Percentiles rank a stretch among this genome's conserved stretches.
Evolutionary conservation across 352 stramenopile genomes (phyloP).

Genomic region (Phytophthora megakarya): DNA sequence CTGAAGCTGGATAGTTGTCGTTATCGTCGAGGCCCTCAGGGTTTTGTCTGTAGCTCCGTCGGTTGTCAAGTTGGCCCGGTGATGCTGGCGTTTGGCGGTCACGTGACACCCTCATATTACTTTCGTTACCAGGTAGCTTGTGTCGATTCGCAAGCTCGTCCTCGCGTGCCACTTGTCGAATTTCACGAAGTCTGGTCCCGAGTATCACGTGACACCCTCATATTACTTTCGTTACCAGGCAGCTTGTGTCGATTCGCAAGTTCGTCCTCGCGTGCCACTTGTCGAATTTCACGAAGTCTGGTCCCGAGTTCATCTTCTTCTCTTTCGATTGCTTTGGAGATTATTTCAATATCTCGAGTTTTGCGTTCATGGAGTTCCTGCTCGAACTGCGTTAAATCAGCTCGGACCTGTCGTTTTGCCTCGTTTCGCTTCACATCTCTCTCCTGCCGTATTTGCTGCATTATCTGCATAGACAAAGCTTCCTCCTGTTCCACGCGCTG

Average conservation of each 20-base stretch:
- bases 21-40: conserved; percentile 11
- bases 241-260: conserved; percentile 23
- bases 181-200: conserved; percentile 41
- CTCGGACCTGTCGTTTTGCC: conserved; percentile 46
- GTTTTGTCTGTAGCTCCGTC: not conserved
- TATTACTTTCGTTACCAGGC: not conserved
- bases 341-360: conserved; percentile 43
- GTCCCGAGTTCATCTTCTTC: conserved; percentile 48
- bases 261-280: conserved; percentile 47
- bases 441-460: conserved; percentile 60
- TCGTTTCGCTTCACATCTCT: conserved; percentile 53
- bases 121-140: not conserved
- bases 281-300: conserved; percentile 39
- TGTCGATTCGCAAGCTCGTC: conserved; percentile 35
- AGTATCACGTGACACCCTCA: not conserved
- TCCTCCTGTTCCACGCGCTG: conserved; percentile 70
- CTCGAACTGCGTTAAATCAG: conserved; percentile 60
- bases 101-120: no score
- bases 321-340: conserved; percentile 46
- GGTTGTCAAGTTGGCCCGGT: conserved; percentile 10
- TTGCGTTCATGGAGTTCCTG: conserved; percentile 53
- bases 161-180: conserved; percentile 43
- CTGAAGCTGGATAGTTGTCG: not conserved
- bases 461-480: conserved; percentile 46
- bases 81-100: conserved; percentile 5